A percentile compares a stretch with the other conserved stretches of the same genome.
phyloP scores from a whole-genome alignment of 164 flowering plant genomes.

The Aristolochia californica region DNA sequence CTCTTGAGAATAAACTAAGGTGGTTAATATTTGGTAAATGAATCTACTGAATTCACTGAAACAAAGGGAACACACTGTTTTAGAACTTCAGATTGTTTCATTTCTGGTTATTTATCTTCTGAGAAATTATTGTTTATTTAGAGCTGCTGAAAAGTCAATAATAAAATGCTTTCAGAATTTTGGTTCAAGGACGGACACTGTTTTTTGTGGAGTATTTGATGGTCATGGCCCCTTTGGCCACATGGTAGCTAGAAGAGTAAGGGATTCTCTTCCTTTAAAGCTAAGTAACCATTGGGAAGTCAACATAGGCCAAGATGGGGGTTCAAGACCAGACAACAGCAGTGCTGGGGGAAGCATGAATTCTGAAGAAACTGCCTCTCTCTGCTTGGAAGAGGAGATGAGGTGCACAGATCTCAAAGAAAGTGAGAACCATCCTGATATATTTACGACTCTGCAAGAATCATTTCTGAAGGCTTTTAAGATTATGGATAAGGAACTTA shows the following conservation, averaged over 20 bases:
- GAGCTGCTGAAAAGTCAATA: neutral
- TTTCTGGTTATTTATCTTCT: too few species aligned
- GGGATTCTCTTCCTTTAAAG: conserved; percentile 85
- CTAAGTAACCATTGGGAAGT: conserved; percentile 87
- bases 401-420: conserved; percentile 42
- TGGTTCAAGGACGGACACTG: conserved; percentile 78
- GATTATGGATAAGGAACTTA: conserved; percentile 87
- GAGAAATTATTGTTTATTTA: too few species aligned
- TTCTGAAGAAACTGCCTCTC: conserved; percentile 45
- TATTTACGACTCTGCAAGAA: conserved; percentile 59
- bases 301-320: conserved; percentile 40
- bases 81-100: too few species aligned
- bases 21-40: too few species aligned
- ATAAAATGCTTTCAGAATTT: conserved; percentile 47
- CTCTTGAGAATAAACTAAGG: too few species aligned
- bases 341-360: conserved; percentile 43
- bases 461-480: conserved; percentile 85
- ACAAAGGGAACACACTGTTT: too few species aligned
- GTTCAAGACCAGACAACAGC: conserved; percentile 40
- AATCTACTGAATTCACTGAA: too few species aligned
- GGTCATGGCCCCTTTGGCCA: conserved; percentile 99
- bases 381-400: conserved; percentile 51
- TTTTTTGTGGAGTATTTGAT: conserved; percentile 97
- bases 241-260: conserved; percentile 90
- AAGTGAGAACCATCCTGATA: conserved; percentile 46